Percentiles rank a stretch among this genome's conserved stretches.
Conservation (phyloP, 371 early-diverging fungal genomes). For the Mortierella sp. region DNA sequence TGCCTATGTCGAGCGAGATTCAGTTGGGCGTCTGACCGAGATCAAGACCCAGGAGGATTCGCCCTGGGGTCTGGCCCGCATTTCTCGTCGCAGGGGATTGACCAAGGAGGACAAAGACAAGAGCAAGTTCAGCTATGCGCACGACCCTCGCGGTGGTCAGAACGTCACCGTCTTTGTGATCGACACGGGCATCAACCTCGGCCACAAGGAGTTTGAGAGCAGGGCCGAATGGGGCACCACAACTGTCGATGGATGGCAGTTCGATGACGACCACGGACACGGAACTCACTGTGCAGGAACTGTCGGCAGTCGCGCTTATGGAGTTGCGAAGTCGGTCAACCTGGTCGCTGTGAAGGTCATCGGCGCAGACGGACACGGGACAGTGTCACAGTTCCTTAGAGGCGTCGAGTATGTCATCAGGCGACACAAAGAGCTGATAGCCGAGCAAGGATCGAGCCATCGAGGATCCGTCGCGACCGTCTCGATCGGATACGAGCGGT, state of each 20-base stretch:
- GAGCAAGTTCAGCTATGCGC: constrained; percentile 6
- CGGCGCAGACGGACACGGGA: constrained; percentile 50
- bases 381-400: constrained; percentile 36
- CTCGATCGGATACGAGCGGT: constrained; percentile 68
- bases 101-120: background rate
- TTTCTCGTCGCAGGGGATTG: constrained; percentile 8
- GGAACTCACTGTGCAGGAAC: constrained; percentile 73
- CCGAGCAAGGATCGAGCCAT: background rate
- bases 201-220: constrained; percentile 67
- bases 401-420: constrained; percentile 50
- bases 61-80: constrained; percentile 34
- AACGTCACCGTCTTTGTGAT: constrained; percentile 66
- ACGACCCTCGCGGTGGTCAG: constrained; percentile 19
- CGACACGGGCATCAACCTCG: constrained; percentile 63
- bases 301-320: constrained; percentile 65
- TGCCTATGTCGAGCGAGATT: constrained; percentile 65
- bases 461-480: constrained; percentile 61
- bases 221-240: constrained; percentile 35
- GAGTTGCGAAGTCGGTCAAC: constrained; percentile 73
- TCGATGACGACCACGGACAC: constrained; percentile 61
- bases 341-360: constrained; percentile 74
- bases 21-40: constrained; percentile 40
- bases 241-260: constrained; percentile 49
- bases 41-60: constrained; percentile 10
- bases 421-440: constrained; percentile 19